These are phyloP conservation scores for Lentinus tigrinus DNA, from an alignment of 768 basidiomycete genomes.

Conservation along the genomic window DNA sequence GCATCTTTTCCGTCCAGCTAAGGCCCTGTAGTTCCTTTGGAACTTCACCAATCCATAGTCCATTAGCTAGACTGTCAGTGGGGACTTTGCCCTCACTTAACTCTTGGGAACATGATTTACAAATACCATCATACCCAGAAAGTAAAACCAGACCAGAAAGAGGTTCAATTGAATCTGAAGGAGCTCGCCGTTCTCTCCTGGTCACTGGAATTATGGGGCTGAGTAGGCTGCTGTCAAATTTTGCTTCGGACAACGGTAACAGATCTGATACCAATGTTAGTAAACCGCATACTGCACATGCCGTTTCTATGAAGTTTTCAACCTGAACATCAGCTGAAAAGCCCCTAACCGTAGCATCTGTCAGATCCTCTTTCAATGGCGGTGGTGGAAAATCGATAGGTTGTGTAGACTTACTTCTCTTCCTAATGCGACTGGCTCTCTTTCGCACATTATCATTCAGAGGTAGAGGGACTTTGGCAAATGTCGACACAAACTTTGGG, in stretches of 20 bases:
- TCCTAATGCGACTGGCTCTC: too few species aligned
- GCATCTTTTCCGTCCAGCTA: conserved; percentile 31
- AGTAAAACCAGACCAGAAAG: background rate
- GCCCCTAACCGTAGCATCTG: too few species aligned
- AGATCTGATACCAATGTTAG: background rate
- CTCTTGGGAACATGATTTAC: background rate
- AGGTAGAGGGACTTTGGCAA: too few species aligned
- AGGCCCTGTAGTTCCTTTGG: conserved; percentile 29
- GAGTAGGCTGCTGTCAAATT: background rate
- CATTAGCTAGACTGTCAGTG: conserved; percentile 29
- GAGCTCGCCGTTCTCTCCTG: background rate
- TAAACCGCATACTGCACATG: background rate
- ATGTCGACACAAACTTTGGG: too few species aligned
- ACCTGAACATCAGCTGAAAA: too few species aligned
- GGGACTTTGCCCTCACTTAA: background rate
- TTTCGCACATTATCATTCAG: too few species aligned
- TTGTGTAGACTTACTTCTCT: too few species aligned
- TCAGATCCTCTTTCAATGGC: too few species aligned
- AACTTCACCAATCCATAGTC: conserved; percentile 36
- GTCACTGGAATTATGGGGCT: background rate
- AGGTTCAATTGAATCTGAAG: background rate
- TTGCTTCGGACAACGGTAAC: background rate
- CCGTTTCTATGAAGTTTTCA: background rate
- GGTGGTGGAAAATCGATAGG: too few species aligned
- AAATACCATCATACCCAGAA: background rate